A percentile compares a stretch with the other conserved stretches of the same genome.
These are phyloP conservation scores for Ammopiptanthus mongolicus DNA, from an alignment of 306 rosid species.

Conservation along the genomic window DNA sequence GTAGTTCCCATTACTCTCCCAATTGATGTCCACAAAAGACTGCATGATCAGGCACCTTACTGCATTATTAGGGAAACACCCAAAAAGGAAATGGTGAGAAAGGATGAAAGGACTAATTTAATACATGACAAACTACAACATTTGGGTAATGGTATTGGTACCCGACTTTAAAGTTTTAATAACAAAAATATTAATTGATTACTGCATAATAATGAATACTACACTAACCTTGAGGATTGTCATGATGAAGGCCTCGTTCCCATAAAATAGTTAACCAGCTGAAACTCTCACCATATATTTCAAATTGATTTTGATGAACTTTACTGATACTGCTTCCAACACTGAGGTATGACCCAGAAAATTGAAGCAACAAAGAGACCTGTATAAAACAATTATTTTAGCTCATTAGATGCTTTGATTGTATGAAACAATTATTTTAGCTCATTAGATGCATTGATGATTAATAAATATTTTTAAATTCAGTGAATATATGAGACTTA, in stretches of 20 bases:
- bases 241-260: constrained; percentile 88
- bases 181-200: neutral
- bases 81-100: constrained; percentile 15
- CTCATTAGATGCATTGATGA: no score
- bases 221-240: constrained; percentile 79
- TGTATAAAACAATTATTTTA: constrained; percentile 28
- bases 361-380: constrained; percentile 78
- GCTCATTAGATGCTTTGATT: constrained; percentile 13
- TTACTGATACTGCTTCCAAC: constrained; percentile 26
- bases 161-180: constrained; percentile 5
- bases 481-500: no score
- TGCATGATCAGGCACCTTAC: constrained; percentile 95
- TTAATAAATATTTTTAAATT: no score
- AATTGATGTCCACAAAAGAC: constrained; percentile 68
- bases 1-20: constrained; percentile 56
- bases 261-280: constrained; percentile 86
- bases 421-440: no score
- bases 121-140: neutral
- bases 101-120: constrained; percentile 6
- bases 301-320: constrained; percentile 40
- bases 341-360: constrained; percentile 39
- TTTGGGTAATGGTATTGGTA: neutral
- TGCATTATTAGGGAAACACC: constrained; percentile 44
- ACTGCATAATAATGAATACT: constrained; percentile 18
- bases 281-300: constrained; percentile 44